phyloP scores from a whole-genome alignment of 176 grass and related monocot species.

The Bolboschoenus planiculmis region DNA sequence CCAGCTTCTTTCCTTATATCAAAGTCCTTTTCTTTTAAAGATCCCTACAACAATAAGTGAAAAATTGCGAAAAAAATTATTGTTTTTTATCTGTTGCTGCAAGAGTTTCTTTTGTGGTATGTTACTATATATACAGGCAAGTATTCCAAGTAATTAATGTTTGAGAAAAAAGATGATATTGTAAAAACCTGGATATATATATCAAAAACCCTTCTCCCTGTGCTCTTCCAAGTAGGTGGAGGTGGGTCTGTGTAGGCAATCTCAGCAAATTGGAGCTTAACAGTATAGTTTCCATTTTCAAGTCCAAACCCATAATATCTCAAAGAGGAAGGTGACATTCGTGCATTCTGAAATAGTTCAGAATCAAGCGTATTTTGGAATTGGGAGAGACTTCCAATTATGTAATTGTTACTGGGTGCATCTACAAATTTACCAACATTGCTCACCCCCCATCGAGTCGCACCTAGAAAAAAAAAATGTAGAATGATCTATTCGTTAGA shows the following conservation, averaged over 20 bases:
- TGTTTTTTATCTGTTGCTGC: not conserved
- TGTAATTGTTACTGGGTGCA: constrained; percentile 29
- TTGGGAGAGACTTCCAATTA: constrained; percentile 37
- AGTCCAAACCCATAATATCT: constrained; percentile 88
- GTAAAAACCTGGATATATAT: constrained; percentile 70
- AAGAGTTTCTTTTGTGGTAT: too few relatives aligned
- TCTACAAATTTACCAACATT: constrained; percentile 46
- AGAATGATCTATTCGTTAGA: not conserved
- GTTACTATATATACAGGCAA: too few relatives aligned
- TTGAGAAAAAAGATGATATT: not conserved
- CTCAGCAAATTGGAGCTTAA: constrained; percentile 80
- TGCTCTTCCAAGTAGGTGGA: constrained; percentile 24
- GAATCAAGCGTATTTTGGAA: constrained; percentile 60
- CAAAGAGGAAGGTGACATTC: constrained; percentile 75
- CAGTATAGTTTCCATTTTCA: constrained; percentile 86
- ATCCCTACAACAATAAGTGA: constrained; percentile 36
- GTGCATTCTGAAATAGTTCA: constrained; percentile 63
- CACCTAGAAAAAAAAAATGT: not conserved
- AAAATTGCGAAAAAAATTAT: not conserved
- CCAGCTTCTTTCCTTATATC: constrained; percentile 78
- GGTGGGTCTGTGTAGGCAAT: constrained; percentile 31
- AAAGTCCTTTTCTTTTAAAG: constrained; percentile 58
- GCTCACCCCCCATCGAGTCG: constrained; percentile 65
- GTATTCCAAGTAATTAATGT: not conserved
- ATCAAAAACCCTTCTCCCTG: constrained; percentile 70